A percentile compares a stretch with the other conserved stretches of the same genome.
phyloP scores from a whole-genome alignment of 1,284 basidiomycete species.

The Stygiomarasmius scandens region DNA sequence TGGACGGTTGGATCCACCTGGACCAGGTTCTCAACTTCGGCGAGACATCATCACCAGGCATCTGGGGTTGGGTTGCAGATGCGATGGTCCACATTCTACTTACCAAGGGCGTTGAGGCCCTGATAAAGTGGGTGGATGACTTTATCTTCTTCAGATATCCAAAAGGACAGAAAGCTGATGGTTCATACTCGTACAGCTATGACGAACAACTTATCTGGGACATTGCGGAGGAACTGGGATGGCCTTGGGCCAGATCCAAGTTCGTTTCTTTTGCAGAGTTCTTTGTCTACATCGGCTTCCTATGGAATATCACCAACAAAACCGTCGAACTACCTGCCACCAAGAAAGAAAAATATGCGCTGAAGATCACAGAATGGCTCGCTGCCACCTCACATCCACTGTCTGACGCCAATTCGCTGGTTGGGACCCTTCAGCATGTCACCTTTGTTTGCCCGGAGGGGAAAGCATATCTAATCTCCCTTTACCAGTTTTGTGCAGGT shows the following conservation, averaged over 20 bases:
- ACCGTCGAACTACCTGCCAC: conserved; percentile 30
- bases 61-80: conserved; percentile 37
- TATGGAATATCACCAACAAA: conserved; percentile 33
- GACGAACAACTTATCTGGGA: conserved; percentile 20
- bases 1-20: conserved; percentile 18
- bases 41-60: conserved; percentile 26
- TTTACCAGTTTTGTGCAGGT: conserved; percentile 15
- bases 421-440: conserved; percentile 20
- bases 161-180: neutral
- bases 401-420: neutral
- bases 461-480: conserved; percentile 1
- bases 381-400: neutral
- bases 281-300: conserved; percentile 41
- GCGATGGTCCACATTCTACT: conserved; percentile 22
- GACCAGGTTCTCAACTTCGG: conserved; percentile 35
- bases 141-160: conserved; percentile 30
- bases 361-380: neutral
- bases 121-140: conserved; percentile 42
- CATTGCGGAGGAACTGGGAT: conserved; percentile 24
- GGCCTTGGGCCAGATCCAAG: conserved; percentile 34
- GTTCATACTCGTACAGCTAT: conserved; percentile 11
- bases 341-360: conserved; percentile 23
- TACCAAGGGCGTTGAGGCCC: conserved; percentile 18
- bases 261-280: conserved; percentile 26
- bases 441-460: conserved; percentile 14